These are phyloP conservation scores for Ceratobasidium sp. DNA, from an alignment of 1,284 basidiomycete species.

Conservation along the genomic window DNA sequence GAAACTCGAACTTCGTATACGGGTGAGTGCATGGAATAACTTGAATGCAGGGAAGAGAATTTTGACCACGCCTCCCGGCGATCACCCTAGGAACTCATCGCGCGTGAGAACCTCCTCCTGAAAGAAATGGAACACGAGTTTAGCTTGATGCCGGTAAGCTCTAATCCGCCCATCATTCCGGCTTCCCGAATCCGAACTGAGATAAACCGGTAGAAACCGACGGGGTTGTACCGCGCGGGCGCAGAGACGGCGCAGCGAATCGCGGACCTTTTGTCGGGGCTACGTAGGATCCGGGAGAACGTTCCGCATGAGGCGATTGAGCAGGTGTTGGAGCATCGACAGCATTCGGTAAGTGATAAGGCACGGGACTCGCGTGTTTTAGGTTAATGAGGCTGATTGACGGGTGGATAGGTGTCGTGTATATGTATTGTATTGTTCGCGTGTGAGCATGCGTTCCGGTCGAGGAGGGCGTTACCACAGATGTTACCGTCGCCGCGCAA, in stretches of 20 bases:
- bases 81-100: constrained; percentile 25
- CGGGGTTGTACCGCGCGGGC: constrained; percentile 62
- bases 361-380: constrained; percentile 9
- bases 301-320: constrained; percentile 64
- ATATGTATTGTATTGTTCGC: constrained; percentile 66
- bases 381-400: background rate
- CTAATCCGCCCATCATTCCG: too few relatives aligned
- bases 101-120: constrained; percentile 57
- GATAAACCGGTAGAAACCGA: constrained; percentile 61
- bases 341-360: constrained; percentile 60
- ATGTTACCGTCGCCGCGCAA: constrained; percentile 65
- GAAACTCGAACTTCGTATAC: constrained; percentile 63
- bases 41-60: background rate
- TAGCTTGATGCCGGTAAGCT: constrained; percentile 66
- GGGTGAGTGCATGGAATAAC: constrained; percentile 59
- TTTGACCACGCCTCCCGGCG: too few relatives aligned
- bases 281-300: constrained; percentile 65
- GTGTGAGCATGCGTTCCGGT: constrained; percentile 66
- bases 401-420: constrained; percentile 64
- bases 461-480: constrained; percentile 65
- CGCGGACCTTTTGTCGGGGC: constrained; percentile 63
- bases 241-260: constrained; percentile 61
- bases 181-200: background rate
- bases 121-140: constrained; percentile 65
- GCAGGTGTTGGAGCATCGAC: constrained; percentile 62